phyloP scores from a whole-genome alignment of 2,329 filamentous ascomycete genomes.

The Phialophora chinensis region DNA sequence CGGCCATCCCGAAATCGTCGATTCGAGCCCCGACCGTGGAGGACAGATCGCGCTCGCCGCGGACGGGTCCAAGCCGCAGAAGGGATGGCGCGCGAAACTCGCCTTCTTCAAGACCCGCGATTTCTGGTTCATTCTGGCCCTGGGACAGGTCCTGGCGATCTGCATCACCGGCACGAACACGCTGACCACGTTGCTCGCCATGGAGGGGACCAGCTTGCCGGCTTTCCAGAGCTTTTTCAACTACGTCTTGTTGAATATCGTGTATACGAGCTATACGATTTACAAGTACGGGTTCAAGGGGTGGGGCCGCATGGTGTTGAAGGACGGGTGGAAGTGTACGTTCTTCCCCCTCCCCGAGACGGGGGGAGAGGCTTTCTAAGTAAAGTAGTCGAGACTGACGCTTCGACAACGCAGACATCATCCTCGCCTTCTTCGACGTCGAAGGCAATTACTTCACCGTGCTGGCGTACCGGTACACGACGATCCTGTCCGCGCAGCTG shows the following conservation, averaged over 20 bases:
- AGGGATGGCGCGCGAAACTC: conserved; percentile 54
- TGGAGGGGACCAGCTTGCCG: conserved; percentile 77
- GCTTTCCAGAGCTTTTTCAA: conserved; percentile 97
- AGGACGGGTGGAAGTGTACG: conserved; percentile 82
- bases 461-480: conserved; percentile 89
- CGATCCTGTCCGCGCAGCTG: conserved; percentile 87
- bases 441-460: conserved; percentile 99
- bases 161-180: conserved; percentile 95
- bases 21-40: conserved; percentile 32
- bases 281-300: conserved; percentile 77
- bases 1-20: conserved; percentile 46
- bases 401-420: conserved; percentile 62
- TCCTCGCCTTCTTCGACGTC: conserved; percentile 91
- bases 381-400: background rate
- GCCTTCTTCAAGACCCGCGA: conserved; percentile 81
- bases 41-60: conserved; percentile 44
- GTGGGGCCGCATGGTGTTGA: conserved; percentile 67
- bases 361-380: background rate
- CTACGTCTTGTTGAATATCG: conserved; percentile 79
- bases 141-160: conserved; percentile 85
- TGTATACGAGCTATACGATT: conserved; percentile 82
- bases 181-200: conserved; percentile 76
- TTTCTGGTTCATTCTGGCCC: conserved; percentile 81
- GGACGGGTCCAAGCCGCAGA: conserved; percentile 49
- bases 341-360: background rate